Conservation (phyloP, 177 flowering plant species). For the Vitis hybrid region DNA sequence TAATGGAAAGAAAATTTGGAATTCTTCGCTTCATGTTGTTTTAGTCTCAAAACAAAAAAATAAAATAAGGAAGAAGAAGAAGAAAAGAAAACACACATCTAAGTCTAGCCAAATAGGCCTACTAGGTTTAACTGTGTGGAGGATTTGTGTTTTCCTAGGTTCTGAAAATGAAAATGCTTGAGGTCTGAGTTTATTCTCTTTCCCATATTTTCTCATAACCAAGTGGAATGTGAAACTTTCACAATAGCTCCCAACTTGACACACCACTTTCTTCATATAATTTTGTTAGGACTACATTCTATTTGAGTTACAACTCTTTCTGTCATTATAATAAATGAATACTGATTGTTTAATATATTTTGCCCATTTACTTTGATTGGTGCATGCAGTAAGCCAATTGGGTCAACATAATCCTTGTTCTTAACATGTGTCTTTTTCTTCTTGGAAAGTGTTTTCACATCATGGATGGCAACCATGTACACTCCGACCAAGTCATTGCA, state of each 20-base stretch:
- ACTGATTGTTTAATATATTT: background rate
- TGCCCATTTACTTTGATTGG: background rate
- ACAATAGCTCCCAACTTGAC: background rate
- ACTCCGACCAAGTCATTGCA: slow-evolving; percentile 41
- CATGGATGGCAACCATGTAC: slow-evolving; percentile 33
- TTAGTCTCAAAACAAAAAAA: background rate
- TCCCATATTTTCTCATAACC: background rate
- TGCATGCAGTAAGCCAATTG: background rate
- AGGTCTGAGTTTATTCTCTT: background rate
- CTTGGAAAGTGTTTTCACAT: background rate
- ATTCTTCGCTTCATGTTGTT: background rate
- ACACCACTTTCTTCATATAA: background rate
- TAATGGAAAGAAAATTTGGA: no score
- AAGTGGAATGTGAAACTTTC: background rate
- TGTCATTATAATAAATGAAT: background rate
- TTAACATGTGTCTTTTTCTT: background rate
- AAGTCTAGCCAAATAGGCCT: no score
- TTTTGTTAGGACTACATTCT: background rate
- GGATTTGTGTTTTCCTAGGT: background rate
- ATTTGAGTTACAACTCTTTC: background rate
- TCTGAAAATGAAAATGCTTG: no score
- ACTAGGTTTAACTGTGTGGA: background rate
- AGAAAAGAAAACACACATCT: no score
- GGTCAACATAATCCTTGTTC: background rate
- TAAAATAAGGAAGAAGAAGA: background rate